phyloP scores from a whole-genome alignment of 768 basidiomycete genomes.

The Hysterangium stoloniferum region DNA sequence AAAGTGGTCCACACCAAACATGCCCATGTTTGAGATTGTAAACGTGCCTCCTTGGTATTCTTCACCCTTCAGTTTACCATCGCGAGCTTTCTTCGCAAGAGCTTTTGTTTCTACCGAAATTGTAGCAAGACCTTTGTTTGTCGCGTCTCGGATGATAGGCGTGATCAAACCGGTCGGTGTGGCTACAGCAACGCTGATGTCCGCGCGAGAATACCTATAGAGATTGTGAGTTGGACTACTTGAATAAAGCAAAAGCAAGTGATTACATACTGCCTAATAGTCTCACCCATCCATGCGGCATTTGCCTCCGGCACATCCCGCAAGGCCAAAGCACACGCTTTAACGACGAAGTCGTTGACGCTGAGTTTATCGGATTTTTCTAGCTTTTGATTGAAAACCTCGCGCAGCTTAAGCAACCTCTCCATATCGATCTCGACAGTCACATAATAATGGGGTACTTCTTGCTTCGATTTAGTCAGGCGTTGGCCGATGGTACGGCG shows the following conservation, averaged over 20 bases:
- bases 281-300: conserved; percentile 94
- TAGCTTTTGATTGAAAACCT: conserved; percentile 90
- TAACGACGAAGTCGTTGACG: conserved; percentile 97
- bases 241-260: neutral
- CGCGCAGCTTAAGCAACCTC: conserved; percentile 85
- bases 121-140: conserved; percentile 83
- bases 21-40: conserved; percentile 98
- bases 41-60: conserved; percentile 99
- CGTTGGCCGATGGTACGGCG: conserved; percentile 87
- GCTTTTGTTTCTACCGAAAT: conserved; percentile 91
- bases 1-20: conserved; percentile 93
- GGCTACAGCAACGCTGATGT: conserved; percentile 95
- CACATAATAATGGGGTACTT: conserved; percentile 95
- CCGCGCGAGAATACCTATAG: conserved; percentile 85
- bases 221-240: neutral
- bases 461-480: conserved; percentile 87
- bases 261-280: conserved; percentile 80
- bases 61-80: conserved; percentile 88
- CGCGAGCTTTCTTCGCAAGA: conserved; percentile 91
- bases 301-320: conserved; percentile 96
- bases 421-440: conserved; percentile 96
- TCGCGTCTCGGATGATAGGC: conserved; percentile 91
- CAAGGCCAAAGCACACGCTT: conserved; percentile 86
- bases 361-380: conserved; percentile 89
- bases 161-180: conserved; percentile 96